These are phyloP conservation scores for Intubia oerlemansii DNA, from an alignment of 2,329 filamentous ascomycete species.

Conservation along the genomic window DNA sequence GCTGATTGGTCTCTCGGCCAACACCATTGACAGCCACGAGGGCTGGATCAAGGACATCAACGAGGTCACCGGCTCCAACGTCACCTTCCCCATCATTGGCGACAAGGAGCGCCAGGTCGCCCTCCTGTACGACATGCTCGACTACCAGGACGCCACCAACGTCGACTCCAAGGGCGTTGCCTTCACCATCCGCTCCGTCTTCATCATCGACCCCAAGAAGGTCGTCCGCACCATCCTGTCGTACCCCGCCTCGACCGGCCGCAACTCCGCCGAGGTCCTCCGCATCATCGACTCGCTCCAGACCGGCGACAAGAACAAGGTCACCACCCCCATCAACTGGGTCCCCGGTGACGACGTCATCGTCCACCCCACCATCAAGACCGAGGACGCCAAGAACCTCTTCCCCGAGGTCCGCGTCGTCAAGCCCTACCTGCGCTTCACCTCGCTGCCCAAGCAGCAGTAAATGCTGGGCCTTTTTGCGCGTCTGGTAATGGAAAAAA, in stretches of 20 bases:
- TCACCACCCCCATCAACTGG: constrained; percentile 87
- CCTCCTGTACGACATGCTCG: constrained; percentile 62
- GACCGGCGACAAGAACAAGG: constrained; percentile 68
- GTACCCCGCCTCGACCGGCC: constrained; percentile 79
- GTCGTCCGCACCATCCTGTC: constrained; percentile 81
- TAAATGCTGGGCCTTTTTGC: no score
- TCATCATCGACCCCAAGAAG: constrained; percentile 86
- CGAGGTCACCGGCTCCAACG: constrained; percentile 49
- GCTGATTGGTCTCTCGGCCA: constrained; percentile 78
- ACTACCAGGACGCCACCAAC: constrained; percentile 64
- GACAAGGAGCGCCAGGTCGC: constrained; percentile 61
- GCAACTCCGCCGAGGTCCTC: constrained; percentile 61
- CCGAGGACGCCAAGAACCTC: constrained; percentile 68
- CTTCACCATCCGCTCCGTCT: constrained; percentile 87
- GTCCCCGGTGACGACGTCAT: constrained; percentile 77
- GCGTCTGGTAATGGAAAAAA: no score
- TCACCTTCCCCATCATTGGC: constrained; percentile 62
- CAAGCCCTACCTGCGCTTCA: constrained; percentile 58
- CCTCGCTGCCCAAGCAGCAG: constrained; percentile 40
- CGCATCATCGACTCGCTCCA: constrained; percentile 62
- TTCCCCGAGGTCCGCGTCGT: constrained; percentile 56
- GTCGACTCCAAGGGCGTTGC: constrained; percentile 66
- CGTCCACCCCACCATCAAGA: constrained; percentile 63
- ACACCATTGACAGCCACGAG: constrained; percentile 65
- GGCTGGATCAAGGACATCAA: constrained; percentile 82